Percentiles rank a stretch among this genome's conserved stretches.
Conservation (phyloP, 768 basidiomycete genomes). For the Suillus cothurnatus region DNA sequence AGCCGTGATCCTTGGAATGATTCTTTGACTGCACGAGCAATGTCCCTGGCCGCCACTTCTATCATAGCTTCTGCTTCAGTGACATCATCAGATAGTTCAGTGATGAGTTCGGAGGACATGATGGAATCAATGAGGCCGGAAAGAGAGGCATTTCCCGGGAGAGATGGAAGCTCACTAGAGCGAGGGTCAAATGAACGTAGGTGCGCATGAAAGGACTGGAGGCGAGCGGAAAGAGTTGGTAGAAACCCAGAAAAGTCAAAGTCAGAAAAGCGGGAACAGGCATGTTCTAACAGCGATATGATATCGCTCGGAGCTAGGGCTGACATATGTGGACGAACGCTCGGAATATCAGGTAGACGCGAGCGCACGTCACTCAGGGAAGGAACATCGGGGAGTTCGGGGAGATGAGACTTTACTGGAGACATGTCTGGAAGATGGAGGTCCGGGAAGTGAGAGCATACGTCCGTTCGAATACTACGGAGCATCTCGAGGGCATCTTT, state of each 20-base stretch:
- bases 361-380: conserved; percentile 51
- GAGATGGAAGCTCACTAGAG: conserved; percentile 40
- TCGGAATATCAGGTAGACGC: conserved; percentile 45
- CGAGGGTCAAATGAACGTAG: conserved; percentile 59
- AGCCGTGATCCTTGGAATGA: conserved; percentile 67
- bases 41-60: conserved; percentile 54
- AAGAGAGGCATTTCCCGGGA: conserved; percentile 45
- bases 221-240: conserved; percentile 58
- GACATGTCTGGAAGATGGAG: conserved; percentile 47
- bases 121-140: conserved; percentile 62
- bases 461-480: conserved; percentile 65
- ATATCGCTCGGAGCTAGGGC: conserved; percentile 43
- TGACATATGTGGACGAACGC: conserved; percentile 48
- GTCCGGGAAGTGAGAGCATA: conserved; percentile 60
- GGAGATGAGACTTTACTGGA: conserved; percentile 55
- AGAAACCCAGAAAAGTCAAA: conserved; percentile 65
- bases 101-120: conserved; percentile 53
- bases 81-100: conserved; percentile 46
- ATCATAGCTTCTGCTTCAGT: conserved; percentile 57
- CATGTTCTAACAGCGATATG: conserved; percentile 53
- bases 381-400: conserved; percentile 56
- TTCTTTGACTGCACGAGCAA: conserved; percentile 58
- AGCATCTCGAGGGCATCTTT: conserved; percentile 69
- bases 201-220: conserved; percentile 71
- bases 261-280: conserved; percentile 60